Base-by-base conservation (phyloP, 1,284 basidiomycete species). In the Wolfiporia cocos region DNA sequence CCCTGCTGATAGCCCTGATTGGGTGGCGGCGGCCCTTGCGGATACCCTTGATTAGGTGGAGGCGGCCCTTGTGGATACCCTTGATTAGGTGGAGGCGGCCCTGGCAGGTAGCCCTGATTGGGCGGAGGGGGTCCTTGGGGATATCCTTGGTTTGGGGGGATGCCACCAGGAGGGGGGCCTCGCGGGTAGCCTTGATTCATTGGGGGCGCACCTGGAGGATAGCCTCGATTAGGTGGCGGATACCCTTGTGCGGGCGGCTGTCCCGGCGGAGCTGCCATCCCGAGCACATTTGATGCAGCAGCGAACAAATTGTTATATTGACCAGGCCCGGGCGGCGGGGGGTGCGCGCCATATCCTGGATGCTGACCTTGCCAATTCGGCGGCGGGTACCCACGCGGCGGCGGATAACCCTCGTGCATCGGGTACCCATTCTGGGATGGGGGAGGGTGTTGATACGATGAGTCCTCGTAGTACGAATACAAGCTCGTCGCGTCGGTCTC, bases 271-370 rank as follows among this genome's bases (percentile, higher is more conserved):
- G 76, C 79, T 0, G 71, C 75, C 74, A 84, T 79, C 19, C 90
- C 89, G 6, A 93, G 70, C 17, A 92, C 84, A 57, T 86, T 80
- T 23, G 85, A 89, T 3, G 90, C 90, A 2, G 85, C 86, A 9
- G 74, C 71, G 56, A 84, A 78, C 15, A 83, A 58, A 29, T 70
- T 66, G 55, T 81, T 76, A 49, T 73, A 75, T 42, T 73, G 69
- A 35, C 57, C 57, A 29, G 59, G 57, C 19, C 57, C 64, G 20
- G 66, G 63, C 7, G 35, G 38, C 2, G 43, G 41, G 11, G 51
- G 52, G 9, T 41, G 41, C 7, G 37, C 37, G 36, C 44, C 49
- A 34, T 51, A 57, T 5, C 68, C 67, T 1, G 63, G 52, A 48
- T 64, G 58, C 41, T 63, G 54, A 37, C 59, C 59, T 34, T 68